phyloP scores from a whole-genome alignment of 2,329 filamentous ascomycete species.

The Xylaria polymorpha region DNA sequence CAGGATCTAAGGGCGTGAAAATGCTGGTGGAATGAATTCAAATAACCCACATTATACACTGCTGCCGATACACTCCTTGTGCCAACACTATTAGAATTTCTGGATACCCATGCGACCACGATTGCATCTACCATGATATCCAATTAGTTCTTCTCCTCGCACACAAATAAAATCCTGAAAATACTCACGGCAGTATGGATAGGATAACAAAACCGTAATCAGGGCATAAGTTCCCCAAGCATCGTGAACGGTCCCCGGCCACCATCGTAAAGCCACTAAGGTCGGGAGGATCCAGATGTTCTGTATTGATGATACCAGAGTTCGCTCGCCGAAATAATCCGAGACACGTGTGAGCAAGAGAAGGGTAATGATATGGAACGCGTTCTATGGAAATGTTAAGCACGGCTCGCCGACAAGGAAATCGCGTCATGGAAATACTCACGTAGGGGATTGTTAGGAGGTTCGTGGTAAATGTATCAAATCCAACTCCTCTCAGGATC shows the following conservation, averaged over 20 bases:
- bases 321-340: slow-evolving; percentile 61
- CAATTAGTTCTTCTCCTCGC: slow-evolving; percentile 4
- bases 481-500: slow-evolving; percentile 62
- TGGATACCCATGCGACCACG: slow-evolving; percentile 67
- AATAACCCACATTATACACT: slow-evolving; percentile 62
- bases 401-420: background rate
- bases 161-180: background rate
- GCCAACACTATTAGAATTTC: slow-evolving; percentile 69
- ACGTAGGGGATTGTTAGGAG: slow-evolving; percentile 66
- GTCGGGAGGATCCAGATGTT: slow-evolving; percentile 67
- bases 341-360: slow-evolving; percentile 63
- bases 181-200: slow-evolving; percentile 63
- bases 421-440: slow-evolving; percentile 40
- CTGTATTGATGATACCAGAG: slow-evolving; percentile 59
- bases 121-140: slow-evolving; percentile 60
- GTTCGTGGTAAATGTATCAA: slow-evolving; percentile 66
- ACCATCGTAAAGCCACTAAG: slow-evolving; percentile 61
- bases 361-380: slow-evolving; percentile 63
- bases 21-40: background rate
- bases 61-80: slow-evolving; percentile 69
- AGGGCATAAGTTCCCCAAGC: slow-evolving; percentile 65
- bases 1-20: background rate
- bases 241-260: slow-evolving; percentile 56
- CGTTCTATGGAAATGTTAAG: slow-evolving; percentile 48
- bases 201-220: slow-evolving; percentile 61